phyloP scores from a whole-genome alignment of 169 alveolate genomes.

The Blepharisma undulans region DNA sequence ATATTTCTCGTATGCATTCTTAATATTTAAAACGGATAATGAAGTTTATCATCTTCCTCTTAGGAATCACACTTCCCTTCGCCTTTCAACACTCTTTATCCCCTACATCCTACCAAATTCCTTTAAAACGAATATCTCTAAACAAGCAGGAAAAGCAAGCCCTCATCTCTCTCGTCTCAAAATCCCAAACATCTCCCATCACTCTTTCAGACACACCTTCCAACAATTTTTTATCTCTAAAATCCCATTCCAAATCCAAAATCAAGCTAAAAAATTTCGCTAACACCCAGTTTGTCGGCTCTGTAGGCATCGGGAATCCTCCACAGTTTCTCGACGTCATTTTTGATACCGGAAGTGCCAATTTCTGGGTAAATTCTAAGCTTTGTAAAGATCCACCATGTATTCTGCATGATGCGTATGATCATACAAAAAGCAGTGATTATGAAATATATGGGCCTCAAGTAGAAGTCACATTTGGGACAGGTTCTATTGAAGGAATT shows the following conservation, averaged over 20 bases:
- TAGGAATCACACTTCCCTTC: not conserved
- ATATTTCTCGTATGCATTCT: not conserved
- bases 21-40: not conserved
- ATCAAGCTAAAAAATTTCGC: constrained; percentile 20
- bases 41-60: not conserved
- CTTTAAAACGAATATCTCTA: not conserved
- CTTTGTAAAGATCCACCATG: constrained; percentile 45
- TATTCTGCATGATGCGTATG: constrained; percentile 17
- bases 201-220: not conserved
- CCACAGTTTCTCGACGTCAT: constrained; percentile 48
- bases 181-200: not conserved
- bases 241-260: not conserved
- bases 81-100: not conserved
- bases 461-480: constrained; percentile 51
- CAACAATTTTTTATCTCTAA: not conserved
- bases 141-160: not conserved
- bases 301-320: constrained; percentile 25
- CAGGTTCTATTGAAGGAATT: constrained; percentile 53
- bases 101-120: not conserved
- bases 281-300: constrained; percentile 33
- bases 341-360: constrained; percentile 63
- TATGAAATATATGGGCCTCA: constrained; percentile 33
- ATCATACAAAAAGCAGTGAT: constrained; percentile 29
- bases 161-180: not conserved
- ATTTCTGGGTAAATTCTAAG: constrained; percentile 48